A percentile compares a stretch with the other conserved stretches of the same genome.
These are phyloP conservation scores for Epichloe amarillans DNA, from an alignment of 2,329 filamentous ascomycete species.

Conservation along the genomic window DNA sequence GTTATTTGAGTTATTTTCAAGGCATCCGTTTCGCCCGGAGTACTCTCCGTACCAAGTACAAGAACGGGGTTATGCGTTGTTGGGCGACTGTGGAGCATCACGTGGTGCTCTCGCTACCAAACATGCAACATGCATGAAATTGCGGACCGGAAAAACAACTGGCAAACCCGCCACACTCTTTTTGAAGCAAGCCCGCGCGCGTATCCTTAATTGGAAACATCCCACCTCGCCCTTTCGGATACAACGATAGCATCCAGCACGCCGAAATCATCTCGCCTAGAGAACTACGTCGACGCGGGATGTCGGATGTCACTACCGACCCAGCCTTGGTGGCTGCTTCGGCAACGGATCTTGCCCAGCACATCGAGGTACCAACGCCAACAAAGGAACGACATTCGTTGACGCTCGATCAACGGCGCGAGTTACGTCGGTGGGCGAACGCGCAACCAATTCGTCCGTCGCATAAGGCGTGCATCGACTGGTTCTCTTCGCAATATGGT, in stretches of 20 bases:
- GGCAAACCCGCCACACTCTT: conserved; percentile 18
- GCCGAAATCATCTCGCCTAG: background rate
- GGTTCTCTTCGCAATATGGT: conserved; percentile 45
- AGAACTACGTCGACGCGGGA: conserved; percentile 6
- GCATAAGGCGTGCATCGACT: conserved; percentile 50
- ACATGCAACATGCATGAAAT: background rate
- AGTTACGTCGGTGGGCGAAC: conserved; percentile 46
- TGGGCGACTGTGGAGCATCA: background rate
- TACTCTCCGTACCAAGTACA: too few species aligned
- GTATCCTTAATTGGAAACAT: conserved; percentile 25
- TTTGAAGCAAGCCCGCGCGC: conserved; percentile 12
- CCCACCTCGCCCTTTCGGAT: conserved; percentile 21
- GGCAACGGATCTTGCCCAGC: conserved; percentile 15
- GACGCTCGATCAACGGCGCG: conserved; percentile 48
- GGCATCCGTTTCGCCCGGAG: too few species aligned
- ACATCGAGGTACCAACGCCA: conserved; percentile 6
- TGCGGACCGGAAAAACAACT: background rate
- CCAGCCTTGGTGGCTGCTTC: conserved; percentile 23
- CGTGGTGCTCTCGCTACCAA: background rate
- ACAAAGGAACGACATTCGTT: conserved; percentile 43
- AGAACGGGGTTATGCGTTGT: background rate
- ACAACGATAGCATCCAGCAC: conserved; percentile 24
- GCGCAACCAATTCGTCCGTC: conserved; percentile 41
- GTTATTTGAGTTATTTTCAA: too few species aligned
- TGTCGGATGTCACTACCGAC: conserved; percentile 26